Conservation (phyloP, 768 basidiomycete species). For the Cantharellus cinnabarinus region DNA sequence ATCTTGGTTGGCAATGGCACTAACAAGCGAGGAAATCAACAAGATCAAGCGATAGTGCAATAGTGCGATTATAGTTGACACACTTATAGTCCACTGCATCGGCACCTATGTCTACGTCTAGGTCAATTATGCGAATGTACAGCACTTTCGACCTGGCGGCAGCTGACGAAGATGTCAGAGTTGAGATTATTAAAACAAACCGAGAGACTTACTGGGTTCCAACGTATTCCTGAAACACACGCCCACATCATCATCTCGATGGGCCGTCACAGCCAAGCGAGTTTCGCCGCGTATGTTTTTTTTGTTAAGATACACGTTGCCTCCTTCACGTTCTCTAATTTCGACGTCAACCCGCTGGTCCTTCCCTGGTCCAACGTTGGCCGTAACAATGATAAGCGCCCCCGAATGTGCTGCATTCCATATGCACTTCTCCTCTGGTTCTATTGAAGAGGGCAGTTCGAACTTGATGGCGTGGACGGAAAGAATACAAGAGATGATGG, state of each 20-base stretch:
- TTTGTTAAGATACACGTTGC: slow-evolving; percentile 71
- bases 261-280: slow-evolving; percentile 81
- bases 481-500: no score
- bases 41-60: not conserved
- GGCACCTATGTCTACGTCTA: slow-evolving; percentile 94
- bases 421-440: slow-evolving; percentile 69
- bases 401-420: slow-evolving; percentile 85
- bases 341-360: slow-evolving; percentile 83
- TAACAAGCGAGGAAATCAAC: slow-evolving; percentile 14
- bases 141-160: not conserved
- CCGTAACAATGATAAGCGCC: slow-evolving; percentile 86
- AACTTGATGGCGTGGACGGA: slow-evolving; percentile 60
- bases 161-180: not conserved
- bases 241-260: slow-evolving; percentile 83
- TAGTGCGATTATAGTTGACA: slow-evolving; percentile 14
- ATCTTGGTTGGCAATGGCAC: slow-evolving; percentile 97
- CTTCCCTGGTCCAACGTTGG: slow-evolving; percentile 60
- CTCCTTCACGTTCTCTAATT: slow-evolving; percentile 61
- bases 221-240: slow-evolving; percentile 82
- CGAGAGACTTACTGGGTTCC: slow-evolving; percentile 38
- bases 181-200: not conserved
- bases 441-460: slow-evolving; percentile 42
- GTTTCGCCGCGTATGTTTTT: slow-evolving; percentile 76
- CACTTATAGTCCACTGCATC: slow-evolving; percentile 99
- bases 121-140: slow-evolving; percentile 45